These are phyloP conservation scores for Gossypium laxum DNA, from an alignment of 441 rosid genomes.

Conservation along the genomic window DNA sequence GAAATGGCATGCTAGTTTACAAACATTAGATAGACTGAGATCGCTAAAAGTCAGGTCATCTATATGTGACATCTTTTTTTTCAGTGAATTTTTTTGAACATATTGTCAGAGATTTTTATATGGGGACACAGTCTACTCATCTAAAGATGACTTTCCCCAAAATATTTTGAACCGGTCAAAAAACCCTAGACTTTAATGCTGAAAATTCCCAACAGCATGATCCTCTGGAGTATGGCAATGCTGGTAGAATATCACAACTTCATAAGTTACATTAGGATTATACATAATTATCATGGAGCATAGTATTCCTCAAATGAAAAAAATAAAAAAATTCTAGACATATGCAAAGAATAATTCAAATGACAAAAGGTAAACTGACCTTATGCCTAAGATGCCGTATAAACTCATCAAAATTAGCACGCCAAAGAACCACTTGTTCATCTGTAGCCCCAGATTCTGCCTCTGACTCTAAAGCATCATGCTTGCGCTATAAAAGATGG, in stretches of 20 bases:
- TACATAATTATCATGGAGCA: background rate
- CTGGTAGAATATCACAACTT: background rate
- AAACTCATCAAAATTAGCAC: constrained; percentile 75
- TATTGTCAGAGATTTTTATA: background rate
- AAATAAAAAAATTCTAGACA: background rate
- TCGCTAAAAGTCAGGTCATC: background rate
- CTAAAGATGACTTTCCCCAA: background rate
- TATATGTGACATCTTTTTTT: background rate
- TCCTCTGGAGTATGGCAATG: background rate
- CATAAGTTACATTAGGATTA: background rate
- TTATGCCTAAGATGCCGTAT: constrained; percentile 59
- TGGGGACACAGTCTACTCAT: background rate
- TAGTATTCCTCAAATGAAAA: background rate
- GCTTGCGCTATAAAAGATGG: constrained; percentile 42
- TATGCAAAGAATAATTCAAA: background rate
- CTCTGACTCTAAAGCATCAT: constrained; percentile 31
- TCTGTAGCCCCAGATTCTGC: constrained; percentile 23
- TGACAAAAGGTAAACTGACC: constrained; percentile 37
- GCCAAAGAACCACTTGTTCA: constrained; percentile 50
- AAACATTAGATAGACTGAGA: background rate
- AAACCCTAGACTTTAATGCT: background rate
- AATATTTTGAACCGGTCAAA: background rate
- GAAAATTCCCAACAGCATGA: background rate
- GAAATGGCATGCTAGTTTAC: background rate
- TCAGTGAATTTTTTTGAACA: background rate